Evolutionary conservation across 345 rosid species (phyloP), one percentile per base, ranked within the genome.

Genomic region (Aethionema arabicum): DNA sequence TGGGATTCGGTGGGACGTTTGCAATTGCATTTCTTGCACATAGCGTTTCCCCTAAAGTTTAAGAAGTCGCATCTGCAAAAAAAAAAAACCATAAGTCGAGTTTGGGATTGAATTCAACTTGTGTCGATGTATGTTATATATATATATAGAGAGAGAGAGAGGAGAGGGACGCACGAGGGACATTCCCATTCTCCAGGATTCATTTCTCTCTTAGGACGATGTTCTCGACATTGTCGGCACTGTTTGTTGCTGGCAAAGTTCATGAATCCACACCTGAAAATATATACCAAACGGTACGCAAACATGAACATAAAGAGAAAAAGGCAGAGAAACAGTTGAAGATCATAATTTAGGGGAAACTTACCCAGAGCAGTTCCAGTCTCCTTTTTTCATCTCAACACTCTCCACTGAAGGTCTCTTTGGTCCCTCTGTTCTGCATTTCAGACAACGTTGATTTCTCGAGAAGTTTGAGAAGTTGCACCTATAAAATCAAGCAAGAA

Each of bases 121-220:
- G 45, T 15, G 27, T n/a, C n/a, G n/a, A n/a, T n/a, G n/a, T n/a
- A n/a, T n/a, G n/a, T n/a, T n/a, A n/a, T n/a, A n/a, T 32, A 14
- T 37, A 11, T 41, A 57, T 12, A 14, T 27, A 57, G 51, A 64
- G 43, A 53, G 41, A 36, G 6, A 11, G 38, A 39, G 12, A 32
- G 61, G 38, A 66, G 63, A 74, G 71, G 61, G 44, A 73, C 95
- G 62, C 51, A 91, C 96, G 85, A 77, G n/a, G 88, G 86, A 72
- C 98, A 92, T 72, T 85, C 91, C 97, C 98, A 87, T 53, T 89
- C 97, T 76, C 98, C 98, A 59, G 81, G 86, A 45, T 77, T 70
- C 13, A 88, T 76, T 61, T 76, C 69, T 57, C 80, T 81, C 73
- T 76, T 74, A 4, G 95, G 90, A 21, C 96, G 87, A 59, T 63